A percentile compares a stretch with the other conserved stretches of the same genome.
phyloP scores from a whole-genome alignment of 1,139 yeast species.

The Hyphopichia khmerensis region DNA sequence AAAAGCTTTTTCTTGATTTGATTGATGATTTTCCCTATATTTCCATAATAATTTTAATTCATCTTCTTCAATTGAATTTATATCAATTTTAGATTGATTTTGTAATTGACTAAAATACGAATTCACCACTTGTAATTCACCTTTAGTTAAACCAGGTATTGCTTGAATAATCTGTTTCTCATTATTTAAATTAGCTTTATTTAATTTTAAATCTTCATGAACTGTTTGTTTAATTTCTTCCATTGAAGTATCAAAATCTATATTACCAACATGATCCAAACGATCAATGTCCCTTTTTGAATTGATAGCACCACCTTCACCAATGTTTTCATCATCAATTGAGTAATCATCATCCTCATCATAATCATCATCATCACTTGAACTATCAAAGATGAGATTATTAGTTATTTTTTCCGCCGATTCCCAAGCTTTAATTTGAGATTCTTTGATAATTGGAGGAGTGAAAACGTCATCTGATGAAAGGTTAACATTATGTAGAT shows the following conservation, averaged over 20 bases:
- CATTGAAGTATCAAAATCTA: conserved; percentile 3
- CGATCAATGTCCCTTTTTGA: not conserved
- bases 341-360: conserved; percentile 19
- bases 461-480: conserved; percentile 12
- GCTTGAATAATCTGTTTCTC: conserved; percentile 19
- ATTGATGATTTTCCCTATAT: conserved; percentile 30
- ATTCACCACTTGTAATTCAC: conserved; percentile 29
- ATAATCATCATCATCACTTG: conserved; percentile 25
- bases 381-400: conserved; percentile 36
- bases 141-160: conserved; percentile 43
- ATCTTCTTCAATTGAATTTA: conserved; percentile 19
- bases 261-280: not conserved
- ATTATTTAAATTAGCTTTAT: not conserved
- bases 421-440: conserved; percentile 50
- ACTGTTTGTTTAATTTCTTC: conserved; percentile 4
- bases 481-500: not conserved
- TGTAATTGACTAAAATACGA: conserved; percentile 13
- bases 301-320: too few species aligned
- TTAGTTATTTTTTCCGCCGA: conserved; percentile 41
- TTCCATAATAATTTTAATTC: conserved; percentile 32
- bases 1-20: conserved; percentile 33
- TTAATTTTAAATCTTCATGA: conserved; percentile 1
- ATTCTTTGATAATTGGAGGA: conserved; percentile 29
- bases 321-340: conserved; percentile 3
- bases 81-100: conserved; percentile 3